A percentile compares a stretch with the other conserved stretches of the same genome.
These are phyloP conservation scores for Neopestalotiopsis sp. DNA, from an alignment of 2,329 filamentous ascomycete genomes.

Conservation along the genomic window DNA sequence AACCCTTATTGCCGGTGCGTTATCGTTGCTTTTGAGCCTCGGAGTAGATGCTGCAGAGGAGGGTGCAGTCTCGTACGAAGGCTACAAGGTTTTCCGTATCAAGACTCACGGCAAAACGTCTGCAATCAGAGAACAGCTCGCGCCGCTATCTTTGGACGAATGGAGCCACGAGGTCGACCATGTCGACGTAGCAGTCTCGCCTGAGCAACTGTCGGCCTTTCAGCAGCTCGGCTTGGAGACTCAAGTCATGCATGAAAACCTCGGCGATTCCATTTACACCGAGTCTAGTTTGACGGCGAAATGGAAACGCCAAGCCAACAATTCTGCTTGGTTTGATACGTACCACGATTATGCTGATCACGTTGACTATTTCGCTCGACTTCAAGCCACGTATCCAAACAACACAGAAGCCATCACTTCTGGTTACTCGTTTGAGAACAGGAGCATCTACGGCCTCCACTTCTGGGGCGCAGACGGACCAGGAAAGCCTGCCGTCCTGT, in stretches of 20 bases:
- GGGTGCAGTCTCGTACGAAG: slow-evolving; percentile 31
- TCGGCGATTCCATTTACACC: slow-evolving; percentile 34
- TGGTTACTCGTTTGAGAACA: slow-evolving; percentile 51
- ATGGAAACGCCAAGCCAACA: slow-evolving; percentile 13
- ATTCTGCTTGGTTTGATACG: slow-evolving; percentile 54
- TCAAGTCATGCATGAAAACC: slow-evolving; percentile 32
- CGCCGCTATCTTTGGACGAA: not conserved
- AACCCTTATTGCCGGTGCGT: not conserved
- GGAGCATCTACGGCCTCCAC: slow-evolving; percentile 64
- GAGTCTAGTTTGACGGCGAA: slow-evolving; percentile 30
- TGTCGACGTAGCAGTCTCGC: slow-evolving; percentile 41
- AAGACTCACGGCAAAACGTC: slow-evolving; percentile 21
- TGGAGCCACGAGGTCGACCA: slow-evolving; percentile 23
- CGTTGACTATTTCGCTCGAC: slow-evolving; percentile 50
- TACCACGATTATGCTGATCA: slow-evolving; percentile 62
- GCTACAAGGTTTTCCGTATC: slow-evolving; percentile 40
- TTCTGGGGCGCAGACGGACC: slow-evolving; percentile 53
- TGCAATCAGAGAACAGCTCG: not conserved
- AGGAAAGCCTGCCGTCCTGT: slow-evolving; percentile 55
- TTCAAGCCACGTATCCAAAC: slow-evolving; percentile 47
- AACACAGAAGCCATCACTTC: slow-evolving; percentile 54
- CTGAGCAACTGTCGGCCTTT: slow-evolving; percentile 32
- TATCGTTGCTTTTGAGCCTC: not conserved
- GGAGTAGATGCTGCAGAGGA: not conserved
- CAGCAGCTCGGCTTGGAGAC: slow-evolving; percentile 33